Conservation (phyloP, 2,329 filamentous ascomycete species). For the Leptodontidium sp. region DNA sequence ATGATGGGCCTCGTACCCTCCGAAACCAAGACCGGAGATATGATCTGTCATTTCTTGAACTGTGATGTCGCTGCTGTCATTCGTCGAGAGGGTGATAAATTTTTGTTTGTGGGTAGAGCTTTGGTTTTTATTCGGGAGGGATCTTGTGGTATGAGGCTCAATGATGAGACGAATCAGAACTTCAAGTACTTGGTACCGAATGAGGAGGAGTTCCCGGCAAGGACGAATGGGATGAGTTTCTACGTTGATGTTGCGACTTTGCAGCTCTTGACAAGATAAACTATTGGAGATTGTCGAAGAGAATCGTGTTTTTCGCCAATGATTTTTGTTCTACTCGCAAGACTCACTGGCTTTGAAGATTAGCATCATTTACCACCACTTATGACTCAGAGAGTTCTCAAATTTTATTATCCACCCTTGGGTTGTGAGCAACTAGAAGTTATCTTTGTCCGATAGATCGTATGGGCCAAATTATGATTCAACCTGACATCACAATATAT, state of each 20-base stretch:
- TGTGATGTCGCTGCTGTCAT: conserved; percentile 6
- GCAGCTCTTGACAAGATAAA: background rate
- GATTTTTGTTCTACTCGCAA: no score
- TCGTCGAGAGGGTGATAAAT: background rate
- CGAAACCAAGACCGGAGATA: background rate
- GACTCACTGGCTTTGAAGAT: no score
- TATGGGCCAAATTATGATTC: no score
- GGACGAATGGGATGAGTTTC: conserved; percentile 1
- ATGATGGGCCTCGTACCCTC: background rate
- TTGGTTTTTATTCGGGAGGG: conserved; percentile 6
- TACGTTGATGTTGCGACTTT: conserved; percentile 7
- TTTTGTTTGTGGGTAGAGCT: background rate
- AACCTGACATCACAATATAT: no score
- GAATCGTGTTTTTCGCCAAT: background rate
- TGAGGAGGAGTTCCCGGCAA: background rate
- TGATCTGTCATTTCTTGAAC: conserved; percentile 6
- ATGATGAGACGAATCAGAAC: background rate
- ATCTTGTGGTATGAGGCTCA: background rate
- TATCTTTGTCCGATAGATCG: no score
- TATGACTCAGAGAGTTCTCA: no score
- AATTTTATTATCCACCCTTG: no score
- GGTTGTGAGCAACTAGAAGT: no score
- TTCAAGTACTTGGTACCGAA: conserved; percentile 6
- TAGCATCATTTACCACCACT: no score
- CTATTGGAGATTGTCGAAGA: background rate